phyloP scores from a whole-genome alignment of 352 stramenopile species.

The Phytophthora pseudosyringae region DNA sequence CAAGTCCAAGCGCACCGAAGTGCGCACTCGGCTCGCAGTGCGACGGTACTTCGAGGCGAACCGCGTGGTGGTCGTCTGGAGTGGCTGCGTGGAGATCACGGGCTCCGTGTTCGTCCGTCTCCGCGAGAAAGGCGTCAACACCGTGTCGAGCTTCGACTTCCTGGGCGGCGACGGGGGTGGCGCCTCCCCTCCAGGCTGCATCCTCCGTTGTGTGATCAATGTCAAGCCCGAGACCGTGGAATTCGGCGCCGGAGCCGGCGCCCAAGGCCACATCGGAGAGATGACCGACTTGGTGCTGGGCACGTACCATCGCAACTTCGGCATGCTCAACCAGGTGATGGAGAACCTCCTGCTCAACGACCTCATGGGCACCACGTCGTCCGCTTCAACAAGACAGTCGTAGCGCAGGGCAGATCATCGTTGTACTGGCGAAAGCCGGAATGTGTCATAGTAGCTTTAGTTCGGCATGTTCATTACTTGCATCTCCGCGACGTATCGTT shows the following conservation, averaged over 20 bases:
- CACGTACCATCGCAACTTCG: conserved; percentile 54
- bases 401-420: neutral
- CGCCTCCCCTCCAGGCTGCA: conserved; percentile 16
- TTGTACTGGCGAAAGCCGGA: neutral
- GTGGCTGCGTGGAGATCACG: conserved; percentile 39
- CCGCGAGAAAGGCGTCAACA: conserved; percentile 36
- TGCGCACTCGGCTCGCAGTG: conserved; percentile 33
- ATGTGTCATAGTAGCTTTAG: too few species aligned
- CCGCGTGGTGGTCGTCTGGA: conserved; percentile 42
- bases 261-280: conserved; percentile 36
- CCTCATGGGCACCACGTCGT: conserved; percentile 7
- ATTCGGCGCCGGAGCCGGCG: conserved; percentile 14
- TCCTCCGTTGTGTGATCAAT: conserved; percentile 21
- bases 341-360: conserved; percentile 45
- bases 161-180: neutral
- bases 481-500: too few species aligned
- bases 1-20: conserved; percentile 28
- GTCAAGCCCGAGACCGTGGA: conserved; percentile 33
- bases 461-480: too few species aligned
- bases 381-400: neutral
- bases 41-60: conserved; percentile 33
- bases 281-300: conserved; percentile 57
- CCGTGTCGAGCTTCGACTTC: conserved; percentile 28
- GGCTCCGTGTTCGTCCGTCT: conserved; percentile 48
- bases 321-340: conserved; percentile 48